Evolutionary conservation across 129 eudicot species (phyloP), one percentile per base, ranked within the genome.

Genomic region (Arctium minus): DNA sequence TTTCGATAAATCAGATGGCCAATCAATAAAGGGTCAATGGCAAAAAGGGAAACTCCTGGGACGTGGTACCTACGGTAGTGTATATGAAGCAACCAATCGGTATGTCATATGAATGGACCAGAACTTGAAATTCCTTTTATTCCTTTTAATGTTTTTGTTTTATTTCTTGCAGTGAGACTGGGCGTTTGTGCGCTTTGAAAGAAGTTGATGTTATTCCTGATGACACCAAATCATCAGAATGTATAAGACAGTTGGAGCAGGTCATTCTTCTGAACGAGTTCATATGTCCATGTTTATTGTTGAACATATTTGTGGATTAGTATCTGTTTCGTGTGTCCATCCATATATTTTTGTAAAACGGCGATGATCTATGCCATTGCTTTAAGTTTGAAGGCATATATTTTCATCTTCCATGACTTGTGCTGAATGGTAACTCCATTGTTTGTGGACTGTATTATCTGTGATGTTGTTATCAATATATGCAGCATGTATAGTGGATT

Each of bases 21-120:
- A 85, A 50, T 60, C 88, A 3, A 78, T 81, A 36, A 92, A 87
- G 83, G 86, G 90, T 70, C 97, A 93, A 72, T 96, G 99, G 99
- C 81, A 73, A 15, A 93, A 90, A 79, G 99, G 97, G 70, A 91
- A 88, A 76, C 98, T 87, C 33, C 69, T 96, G 71, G 99, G 99
- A 22, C 95, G 98, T 70, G 99, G 99, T 81, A 90, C 99, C 2
- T 96, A 86, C 80, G 99, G 99, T 76, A 91, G 90, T 74, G 99
- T 96, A 27, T 96, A 91, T 82, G 87, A 84, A 74, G 99, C 98
- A 62, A 89, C 90, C 72, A 89, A 89, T 68, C 79, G 97, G 99
- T 96, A 89, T 83, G 89, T 67, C 74, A 81, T 37, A 65, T 70
- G 30, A 13, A 30, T 35, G 64, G 70, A 56, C 8, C 72, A 35